Percentiles rank a stretch among this genome's conserved stretches.
Conservation (phyloP, 176 grass and related monocot genomes). For the Avena sativa region DNA sequence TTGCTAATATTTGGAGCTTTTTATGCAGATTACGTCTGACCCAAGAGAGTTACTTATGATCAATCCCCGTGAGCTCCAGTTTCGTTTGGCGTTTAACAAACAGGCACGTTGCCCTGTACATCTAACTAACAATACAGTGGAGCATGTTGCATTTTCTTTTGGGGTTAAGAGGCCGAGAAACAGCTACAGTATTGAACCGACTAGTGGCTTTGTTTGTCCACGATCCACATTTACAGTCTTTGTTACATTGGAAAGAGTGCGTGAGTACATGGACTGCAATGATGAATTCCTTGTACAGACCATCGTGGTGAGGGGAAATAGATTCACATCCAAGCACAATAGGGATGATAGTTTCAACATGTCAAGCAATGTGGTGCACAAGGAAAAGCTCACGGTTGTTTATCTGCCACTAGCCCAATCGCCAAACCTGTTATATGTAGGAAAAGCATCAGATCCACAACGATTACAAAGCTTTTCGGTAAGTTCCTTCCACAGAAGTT, state of each 20-base stretch:
- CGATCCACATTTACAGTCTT: background rate
- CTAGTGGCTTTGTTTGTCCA: background rate
- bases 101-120: background rate
- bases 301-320: background rate
- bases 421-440: background rate
- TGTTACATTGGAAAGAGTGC: background rate
- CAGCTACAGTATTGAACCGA: background rate
- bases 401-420: background rate
- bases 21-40: background rate
- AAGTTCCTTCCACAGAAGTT: background rate
- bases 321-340: background rate
- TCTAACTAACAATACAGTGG: background rate
- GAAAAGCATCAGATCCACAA: background rate
- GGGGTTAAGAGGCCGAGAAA: background rate
- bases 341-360: background rate
- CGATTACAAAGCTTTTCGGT: background rate
- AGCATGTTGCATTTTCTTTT: background rate
- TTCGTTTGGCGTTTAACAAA: background rate
- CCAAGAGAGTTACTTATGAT: background rate
- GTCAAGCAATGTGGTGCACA: background rate
- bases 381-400: background rate
- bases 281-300: conserved; percentile 12
- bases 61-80: background rate
- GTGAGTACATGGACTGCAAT: background rate
- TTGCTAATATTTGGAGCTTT: background rate